Base-by-base conservation (phyloP, 441 rosid species). In the Adansonia madagascariensis region DNA sequence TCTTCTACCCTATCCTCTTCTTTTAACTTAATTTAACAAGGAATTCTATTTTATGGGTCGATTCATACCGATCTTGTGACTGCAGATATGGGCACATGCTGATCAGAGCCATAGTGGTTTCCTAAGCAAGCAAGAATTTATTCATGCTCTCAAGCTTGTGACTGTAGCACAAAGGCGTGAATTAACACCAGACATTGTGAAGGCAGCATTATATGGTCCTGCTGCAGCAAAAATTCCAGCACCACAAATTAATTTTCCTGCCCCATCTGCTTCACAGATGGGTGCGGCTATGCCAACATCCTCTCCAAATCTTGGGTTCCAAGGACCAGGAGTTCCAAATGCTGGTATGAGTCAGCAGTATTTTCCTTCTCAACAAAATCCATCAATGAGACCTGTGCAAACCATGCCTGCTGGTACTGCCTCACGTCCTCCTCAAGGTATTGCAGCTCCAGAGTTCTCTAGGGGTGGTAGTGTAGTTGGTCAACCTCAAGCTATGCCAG, bases 121-220 rank as follows among this genome's bases (percentile, higher is more conserved):
- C 85, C 97, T 95, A 79, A 94, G 91, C 69, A 93, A 90, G 74
- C 88, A 88, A 49, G 97, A 95, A 82, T 95, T 95, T 83, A 88
- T 69, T 78, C 92, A 93, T 80, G 92, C 94, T 82, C 92, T 95
- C 80, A 95, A 84, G 81, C 97, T 95, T 85, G 97, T 91, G 18
- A 95, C 98, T 14, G 98, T 95, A 69, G 98, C 96, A 61, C 98
- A 95, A 84, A 95, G 96, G 90, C 88, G 98, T 70, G 98, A 93
- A 31, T 76, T 95, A 82, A 93, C 98, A 3, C 94, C 97, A 15
- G 98, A 95, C 27, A 93, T 95, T 78, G 98, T 93, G 71, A 95
- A 95, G 78, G 98, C 98, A 44, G 98, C 98, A 74, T 81, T 94
- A 17, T 90, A 88, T 81, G 92, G 97, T 78, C 98, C 97, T 59